Percentiles rank a stretch among this genome's conserved stretches.
phyloP scores from a whole-genome alignment of 2,329 filamentous ascomycete species.

The Chrysosporium keratinophilum region DNA sequence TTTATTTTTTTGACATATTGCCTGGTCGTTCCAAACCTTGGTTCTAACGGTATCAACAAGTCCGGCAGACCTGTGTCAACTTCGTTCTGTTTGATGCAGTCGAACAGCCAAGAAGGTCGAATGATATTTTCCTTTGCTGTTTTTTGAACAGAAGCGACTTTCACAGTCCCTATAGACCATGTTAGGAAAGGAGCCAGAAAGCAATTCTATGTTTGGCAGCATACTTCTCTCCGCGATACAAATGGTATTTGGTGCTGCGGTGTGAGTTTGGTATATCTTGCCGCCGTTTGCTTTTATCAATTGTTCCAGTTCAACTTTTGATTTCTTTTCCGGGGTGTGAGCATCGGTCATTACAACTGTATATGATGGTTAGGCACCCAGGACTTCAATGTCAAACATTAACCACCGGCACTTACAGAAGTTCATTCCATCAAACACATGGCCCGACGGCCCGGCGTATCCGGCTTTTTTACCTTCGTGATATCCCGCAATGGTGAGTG shows the following conservation, averaged over 20 bases:
- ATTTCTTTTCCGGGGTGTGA: constrained; percentile 53
- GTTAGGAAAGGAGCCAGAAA: not conserved
- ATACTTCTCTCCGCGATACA: constrained; percentile 66
- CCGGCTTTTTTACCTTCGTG: constrained; percentile 42
- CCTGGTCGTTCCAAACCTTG: too few species aligned
- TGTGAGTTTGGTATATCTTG: constrained; percentile 62
- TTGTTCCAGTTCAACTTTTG: constrained; percentile 67
- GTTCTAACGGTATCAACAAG: constrained; percentile 55
- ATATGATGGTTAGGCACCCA: constrained; percentile 8
- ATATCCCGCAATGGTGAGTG: constrained; percentile 63
- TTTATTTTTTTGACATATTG: too few species aligned
- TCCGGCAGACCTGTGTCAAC: constrained; percentile 43
- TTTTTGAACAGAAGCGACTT: constrained; percentile 74
- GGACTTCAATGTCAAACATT: not conserved
- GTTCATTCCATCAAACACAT: constrained; percentile 62
- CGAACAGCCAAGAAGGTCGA: constrained; percentile 68
- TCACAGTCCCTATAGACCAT: constrained; percentile 47
- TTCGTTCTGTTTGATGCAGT: constrained; percentile 58
- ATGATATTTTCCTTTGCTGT: constrained; percentile 60
- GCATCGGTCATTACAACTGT: constrained; percentile 53
- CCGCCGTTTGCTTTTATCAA: constrained; percentile 78
- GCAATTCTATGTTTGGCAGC: too few species aligned
- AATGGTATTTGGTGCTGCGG: constrained; percentile 51
- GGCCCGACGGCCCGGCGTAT: constrained; percentile 49
- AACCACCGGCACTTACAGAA: constrained; percentile 48